phyloP scores from a whole-genome alignment of 768 basidiomycete species.

The Terana coerulea region DNA sequence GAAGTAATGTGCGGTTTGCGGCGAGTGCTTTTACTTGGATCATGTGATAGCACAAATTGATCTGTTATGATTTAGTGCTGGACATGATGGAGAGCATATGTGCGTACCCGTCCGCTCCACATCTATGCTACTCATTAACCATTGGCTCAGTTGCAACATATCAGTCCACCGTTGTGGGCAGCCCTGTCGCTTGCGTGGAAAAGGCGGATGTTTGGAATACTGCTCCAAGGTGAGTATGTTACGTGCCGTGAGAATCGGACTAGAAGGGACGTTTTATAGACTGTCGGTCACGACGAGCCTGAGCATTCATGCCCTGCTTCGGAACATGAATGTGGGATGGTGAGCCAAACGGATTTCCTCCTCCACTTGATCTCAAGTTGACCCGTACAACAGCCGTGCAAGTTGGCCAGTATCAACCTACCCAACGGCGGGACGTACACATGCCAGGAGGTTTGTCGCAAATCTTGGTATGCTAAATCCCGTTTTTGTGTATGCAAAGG shows the following conservation, averaged over 20 bases:
- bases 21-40: too few relatives aligned
- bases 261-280: too few relatives aligned
- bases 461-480: conserved; percentile 36
- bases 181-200: conserved; percentile 41
- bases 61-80: too few relatives aligned
- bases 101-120: conserved; percentile 26
- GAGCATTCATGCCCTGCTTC: conserved; percentile 52
- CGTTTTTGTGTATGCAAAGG: not conserved
- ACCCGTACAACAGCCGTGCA: conserved; percentile 51
- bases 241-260: too few relatives aligned
- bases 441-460: conserved; percentile 41
- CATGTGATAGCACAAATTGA: too few relatives aligned
- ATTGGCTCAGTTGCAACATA: conserved; percentile 43
- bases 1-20: too few relatives aligned
- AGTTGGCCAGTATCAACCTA: conserved; percentile 28
- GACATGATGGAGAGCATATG: conserved; percentile 55
- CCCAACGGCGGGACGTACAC: conserved; percentile 31
- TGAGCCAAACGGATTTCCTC: too few relatives aligned
- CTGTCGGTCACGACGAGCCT: conserved; percentile 41
- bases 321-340: conserved; percentile 55
- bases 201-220: conserved; percentile 45
- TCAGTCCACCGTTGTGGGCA: conserved; percentile 52
- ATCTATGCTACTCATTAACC: not conserved
- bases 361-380: too few relatives aligned
- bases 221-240: conserved; percentile 43